Base-by-base conservation (phyloP, 2,329 filamentous ascomycete genomes). In the Fusarium sarcochroum region DNA sequence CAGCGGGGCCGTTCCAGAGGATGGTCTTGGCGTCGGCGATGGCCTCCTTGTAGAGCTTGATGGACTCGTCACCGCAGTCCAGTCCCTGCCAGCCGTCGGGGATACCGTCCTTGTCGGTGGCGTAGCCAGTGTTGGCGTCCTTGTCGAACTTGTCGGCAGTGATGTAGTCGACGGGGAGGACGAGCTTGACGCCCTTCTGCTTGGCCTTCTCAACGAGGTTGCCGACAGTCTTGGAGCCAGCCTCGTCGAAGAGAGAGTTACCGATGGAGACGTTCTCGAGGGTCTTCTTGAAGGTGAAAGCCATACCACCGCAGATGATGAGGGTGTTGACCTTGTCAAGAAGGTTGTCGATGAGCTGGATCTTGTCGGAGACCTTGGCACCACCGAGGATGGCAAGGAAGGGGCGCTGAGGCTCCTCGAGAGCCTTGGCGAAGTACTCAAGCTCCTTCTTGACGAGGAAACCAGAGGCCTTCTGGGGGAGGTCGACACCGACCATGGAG, bases 391-490 rank as follows among this genome's bases (percentile, higher is more conserved):
- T 99, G 80, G 96, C 97, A 55, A 99, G 91, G 92, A 99, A 99
- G 66, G 96, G 96, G 58, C 95, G 91, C 85, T 97, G 87, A 66
- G 96, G 96, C 75, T 88, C 90, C 86, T 99, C 96, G 66, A 99
- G 92, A 38, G 94, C 96, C 86, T 98, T 89, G 71, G 96, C 96
- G 80, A 99, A 99, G 90, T 99, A 99, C 80, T 99, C 96, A 69
- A 99, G 92, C 84, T 99, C 96, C 88, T 98, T 99, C 92, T 99
- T 99, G 87, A 99, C 94, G 77, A 99, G 90, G 90, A 98, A 99
- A 68, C 96, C 96, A 58, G 95, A 93, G 11, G 96, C 96, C 87
- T 97, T 98, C 82, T 98, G 93, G 74, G 95, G 94, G 48, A 99
- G 91, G 73, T 98, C 90, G 70, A 98, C 88, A 77, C 96, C 96